Evolutionary conservation across 495 filamentous ascomycete genomes (phyloP), one percentile per base, ranked within the genome.

Genomic region (Letharia columbiana): DNA sequence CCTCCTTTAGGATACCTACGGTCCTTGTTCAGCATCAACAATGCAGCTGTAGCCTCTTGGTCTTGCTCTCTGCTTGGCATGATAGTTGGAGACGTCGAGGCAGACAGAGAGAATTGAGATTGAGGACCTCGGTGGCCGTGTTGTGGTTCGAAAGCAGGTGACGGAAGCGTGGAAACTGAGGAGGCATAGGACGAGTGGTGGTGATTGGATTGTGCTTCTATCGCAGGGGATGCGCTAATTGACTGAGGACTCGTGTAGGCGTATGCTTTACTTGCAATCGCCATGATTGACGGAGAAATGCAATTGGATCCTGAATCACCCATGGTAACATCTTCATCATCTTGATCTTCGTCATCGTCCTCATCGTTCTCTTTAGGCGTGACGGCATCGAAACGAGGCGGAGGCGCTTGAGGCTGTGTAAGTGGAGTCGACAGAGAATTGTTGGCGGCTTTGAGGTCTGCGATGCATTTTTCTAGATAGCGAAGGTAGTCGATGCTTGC

Each of bases 401-500:
- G 57, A 56, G 63, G 67, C 47, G 63, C 65, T 52, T 67, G 69
- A 12, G 69, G 67, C 62, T 71, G 67, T 18, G 69, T 40, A 31
- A 65, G 58, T 41, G 68, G 65, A 23, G 68, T 66, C n/a, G 67
- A 65, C n/a, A 68, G 23, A 33, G 67, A 66, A 37, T 63, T 63
- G 41, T 78, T 85, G 18, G 81, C 84, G 11, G 80, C 85, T 72
- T 96, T 92, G 42, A 98, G 78, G 68, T 94, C 89, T 18, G 81
- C 74, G 33, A 98, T 87, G 73, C 94, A 98, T 74, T 89, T 85
- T 72, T 98, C 90, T 3, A 98, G 84, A 71, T 98, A 98, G 66
- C 89, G 90, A 65, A 97, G 86, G 72, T 98, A 98, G 70, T 98
- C 94, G 70, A 98, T 98, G 68, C 91, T 95, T 28, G 94, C 89